Conservation (phyloP, 2,329 filamentous ascomycete species). For the Colletotrichum tamarilloi region DNA sequence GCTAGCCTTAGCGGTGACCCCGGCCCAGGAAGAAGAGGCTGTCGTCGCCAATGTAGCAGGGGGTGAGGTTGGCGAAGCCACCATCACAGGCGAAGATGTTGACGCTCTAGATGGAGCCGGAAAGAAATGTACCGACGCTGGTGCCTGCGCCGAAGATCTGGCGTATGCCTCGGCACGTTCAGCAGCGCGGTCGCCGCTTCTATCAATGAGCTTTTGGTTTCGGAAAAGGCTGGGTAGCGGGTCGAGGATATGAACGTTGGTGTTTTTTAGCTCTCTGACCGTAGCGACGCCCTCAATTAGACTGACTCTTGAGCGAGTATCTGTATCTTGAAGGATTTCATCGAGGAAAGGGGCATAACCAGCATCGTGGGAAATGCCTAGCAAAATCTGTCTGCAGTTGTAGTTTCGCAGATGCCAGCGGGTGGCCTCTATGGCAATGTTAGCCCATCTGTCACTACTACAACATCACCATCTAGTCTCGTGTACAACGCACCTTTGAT, state of each 20-base stretch:
- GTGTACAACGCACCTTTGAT: constrained; percentile 62
- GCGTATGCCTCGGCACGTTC: constrained; percentile 12
- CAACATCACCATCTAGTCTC: neutral
- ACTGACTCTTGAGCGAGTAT: constrained; percentile 56
- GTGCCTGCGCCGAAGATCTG: constrained; percentile 30
- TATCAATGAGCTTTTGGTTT: constrained; percentile 60
- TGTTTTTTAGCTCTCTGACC: constrained; percentile 60
- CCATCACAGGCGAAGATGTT: constrained; percentile 40
- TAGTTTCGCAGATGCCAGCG: constrained; percentile 69
- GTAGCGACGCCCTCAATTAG: constrained; percentile 66
- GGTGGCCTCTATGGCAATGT: constrained; percentile 54
- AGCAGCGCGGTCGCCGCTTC: constrained; percentile 38
- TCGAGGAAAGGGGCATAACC: constrained; percentile 70
- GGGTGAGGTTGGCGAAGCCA: constrained; percentile 40
- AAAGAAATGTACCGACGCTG: neutral
- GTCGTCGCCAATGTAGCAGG: constrained; percentile 27
- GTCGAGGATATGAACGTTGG: constrained; percentile 58
- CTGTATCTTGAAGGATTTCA: constrained; percentile 60
- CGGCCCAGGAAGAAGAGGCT: constrained; percentile 51
- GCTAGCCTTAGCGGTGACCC: constrained; percentile 52
- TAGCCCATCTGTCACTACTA: neutral
- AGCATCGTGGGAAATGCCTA: constrained; percentile 72
- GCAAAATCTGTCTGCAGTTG: constrained; percentile 70
- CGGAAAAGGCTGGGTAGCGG: constrained; percentile 64
- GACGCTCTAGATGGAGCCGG: constrained; percentile 5